A percentile compares a stretch with the other conserved stretches of the same genome.
phyloP scores from a whole-genome alignment of 2,329 filamentous ascomycete genomes.

The Sclerotinia sclerotiorum region DNA sequence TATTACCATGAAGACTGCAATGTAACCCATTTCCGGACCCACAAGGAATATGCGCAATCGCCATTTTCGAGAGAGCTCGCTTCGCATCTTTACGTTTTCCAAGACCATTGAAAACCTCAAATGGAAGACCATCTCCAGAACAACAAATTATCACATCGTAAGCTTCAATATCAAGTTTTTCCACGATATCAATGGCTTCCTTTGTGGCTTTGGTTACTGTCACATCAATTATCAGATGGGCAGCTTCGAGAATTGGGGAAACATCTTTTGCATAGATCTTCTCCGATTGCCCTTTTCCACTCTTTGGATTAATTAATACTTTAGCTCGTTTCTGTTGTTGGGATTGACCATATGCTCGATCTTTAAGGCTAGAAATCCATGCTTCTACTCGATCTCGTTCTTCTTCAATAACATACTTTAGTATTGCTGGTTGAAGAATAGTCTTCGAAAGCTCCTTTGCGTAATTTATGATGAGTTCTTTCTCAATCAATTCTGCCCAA shows the following conservation, averaged over 20 bases:
- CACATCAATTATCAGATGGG: conserved; percentile 73
- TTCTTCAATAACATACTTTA: conserved; percentile 45
- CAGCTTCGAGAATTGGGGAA: conserved; percentile 77
- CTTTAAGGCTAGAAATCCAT: conserved; percentile 65
- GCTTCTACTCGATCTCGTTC: conserved; percentile 36
- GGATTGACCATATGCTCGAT: conserved; percentile 66
- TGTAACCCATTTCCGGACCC: conserved; percentile 91
- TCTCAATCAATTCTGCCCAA: conserved; percentile 21
- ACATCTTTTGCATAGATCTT: conserved; percentile 72
- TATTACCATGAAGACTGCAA: conserved; percentile 73
- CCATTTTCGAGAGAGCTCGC: conserved; percentile 69
- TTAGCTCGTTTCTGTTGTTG: conserved; percentile 74
- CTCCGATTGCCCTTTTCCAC: conserved; percentile 73
- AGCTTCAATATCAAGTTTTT: conserved; percentile 69
- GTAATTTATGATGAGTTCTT: conserved; percentile 22
- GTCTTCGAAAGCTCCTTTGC: conserved; percentile 20
- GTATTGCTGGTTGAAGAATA: conserved; percentile 33
- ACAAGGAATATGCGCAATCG: conserved; percentile 82
- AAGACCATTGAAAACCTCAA: conserved; percentile 92
- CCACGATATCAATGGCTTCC: conserved; percentile 75
- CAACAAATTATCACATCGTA: conserved; percentile 85
- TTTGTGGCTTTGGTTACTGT: conserved; percentile 67
- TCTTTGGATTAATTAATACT: conserved; percentile 84
- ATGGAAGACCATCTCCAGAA: conserved; percentile 84
- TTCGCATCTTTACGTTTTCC: conserved; percentile 71